These are phyloP conservation scores for Venturia pyrina DNA, from an alignment of 2,329 filamentous ascomycete species.

Conservation along the genomic window DNA sequence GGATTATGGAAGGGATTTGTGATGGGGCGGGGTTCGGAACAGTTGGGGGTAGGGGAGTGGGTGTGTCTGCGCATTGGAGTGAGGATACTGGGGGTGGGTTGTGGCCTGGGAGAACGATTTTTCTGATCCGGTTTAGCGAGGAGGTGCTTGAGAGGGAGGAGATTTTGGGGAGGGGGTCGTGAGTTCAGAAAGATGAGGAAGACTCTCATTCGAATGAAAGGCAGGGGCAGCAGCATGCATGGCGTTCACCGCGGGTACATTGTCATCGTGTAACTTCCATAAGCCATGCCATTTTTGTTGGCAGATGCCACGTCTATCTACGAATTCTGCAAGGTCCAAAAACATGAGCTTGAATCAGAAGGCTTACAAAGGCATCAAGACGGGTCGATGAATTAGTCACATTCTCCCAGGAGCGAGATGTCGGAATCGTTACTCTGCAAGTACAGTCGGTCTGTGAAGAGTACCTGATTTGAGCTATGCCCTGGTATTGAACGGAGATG, in stretches of 20 bases:
- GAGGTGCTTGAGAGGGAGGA: constrained; percentile 88
- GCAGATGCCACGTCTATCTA: neutral
- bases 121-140: constrained; percentile 84
- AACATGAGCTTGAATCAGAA: neutral
- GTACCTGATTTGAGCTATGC: too few relatives aligned
- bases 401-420: too few relatives aligned
- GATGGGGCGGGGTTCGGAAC: constrained; percentile 87
- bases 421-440: too few relatives aligned
- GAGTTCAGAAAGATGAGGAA: neutral
- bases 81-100: constrained; percentile 44
- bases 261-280: neutral
- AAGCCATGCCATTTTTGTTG: neutral
- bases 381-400: neutral
- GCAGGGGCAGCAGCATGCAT: neutral
- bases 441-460: too few relatives aligned
- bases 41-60: constrained; percentile 31
- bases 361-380: neutral
- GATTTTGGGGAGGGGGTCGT: constrained; percentile 52
- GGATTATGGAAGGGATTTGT: constrained; percentile 90
- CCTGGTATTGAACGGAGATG: too few relatives aligned
- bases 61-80: constrained; percentile 73
- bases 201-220: too few relatives aligned
- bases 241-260: neutral
- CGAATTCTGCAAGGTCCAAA: neutral
- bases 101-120: constrained; percentile 96